Percentiles rank a stretch among this genome's conserved stretches.
Evolutionary conservation across 805 yeast species (phyloP).

Genomic region (Diddensiella santjacobensis): DNA sequence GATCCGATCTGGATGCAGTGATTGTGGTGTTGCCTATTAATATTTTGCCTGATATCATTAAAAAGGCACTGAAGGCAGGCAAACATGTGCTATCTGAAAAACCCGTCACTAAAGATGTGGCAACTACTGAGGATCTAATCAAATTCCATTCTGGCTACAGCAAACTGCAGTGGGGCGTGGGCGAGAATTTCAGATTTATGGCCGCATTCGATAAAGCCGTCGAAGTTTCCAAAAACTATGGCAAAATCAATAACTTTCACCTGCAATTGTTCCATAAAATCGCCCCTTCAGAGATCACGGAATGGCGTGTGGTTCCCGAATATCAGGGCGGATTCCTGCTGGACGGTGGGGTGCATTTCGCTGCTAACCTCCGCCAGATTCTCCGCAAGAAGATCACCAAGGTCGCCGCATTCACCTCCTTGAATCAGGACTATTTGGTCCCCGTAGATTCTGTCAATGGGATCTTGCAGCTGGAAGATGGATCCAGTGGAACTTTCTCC

Average conservation of each 20-base stretch:
- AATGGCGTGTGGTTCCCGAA: conserved; percentile 25
- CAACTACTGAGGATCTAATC: conserved; percentile 19
- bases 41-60: conserved; percentile 24
- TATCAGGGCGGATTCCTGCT: conserved; percentile 28
- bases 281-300: conserved; percentile 20
- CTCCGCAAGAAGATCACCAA: conserved; percentile 11
- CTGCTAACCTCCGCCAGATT: conserved; percentile 21
- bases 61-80: conserved; percentile 25
- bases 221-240: conserved; percentile 10
- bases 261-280: conserved; percentile 14
- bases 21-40: conserved; percentile 26
- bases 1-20: conserved; percentile 27
- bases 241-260: conserved; percentile 17
- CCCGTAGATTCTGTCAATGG: conserved; percentile 22
- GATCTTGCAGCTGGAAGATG: conserved; percentile 11
- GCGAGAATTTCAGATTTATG: conserved; percentile 23
- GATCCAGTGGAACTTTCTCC: conserved; percentile 20
- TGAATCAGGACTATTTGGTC: conserved; percentile 14
- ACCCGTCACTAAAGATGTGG: conserved; percentile 25
- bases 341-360: conserved; percentile 27
- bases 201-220: conserved; percentile 18
- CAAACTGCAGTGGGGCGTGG: conserved; percentile 21
- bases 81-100: conserved; percentile 30
- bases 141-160: conserved; percentile 9
- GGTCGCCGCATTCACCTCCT: conserved; percentile 13